Evolutionary conservation across 169 alveolate genomes (phyloP).

Genomic region (Babesia ovis): DNA sequence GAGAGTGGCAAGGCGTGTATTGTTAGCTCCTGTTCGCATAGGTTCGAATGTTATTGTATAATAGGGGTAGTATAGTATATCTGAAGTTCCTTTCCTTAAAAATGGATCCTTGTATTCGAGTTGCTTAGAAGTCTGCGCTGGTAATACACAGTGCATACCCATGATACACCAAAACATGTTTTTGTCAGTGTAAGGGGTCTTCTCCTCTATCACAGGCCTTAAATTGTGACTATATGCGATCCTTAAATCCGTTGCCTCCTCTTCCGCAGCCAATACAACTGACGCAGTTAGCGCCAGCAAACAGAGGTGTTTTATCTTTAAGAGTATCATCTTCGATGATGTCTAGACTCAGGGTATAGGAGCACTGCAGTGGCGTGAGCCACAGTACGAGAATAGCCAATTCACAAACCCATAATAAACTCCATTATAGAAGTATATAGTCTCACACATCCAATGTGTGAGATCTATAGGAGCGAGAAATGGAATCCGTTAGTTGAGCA

Average conservation of each 20-base stretch:
- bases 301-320: background rate
- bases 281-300: background rate
- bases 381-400: background rate
- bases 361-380: constrained; percentile 3
- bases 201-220: too few relatives aligned
- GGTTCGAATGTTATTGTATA: background rate
- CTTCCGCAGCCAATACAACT: background rate
- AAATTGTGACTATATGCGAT: too few relatives aligned
- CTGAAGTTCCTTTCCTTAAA: background rate
- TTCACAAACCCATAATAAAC: background rate
- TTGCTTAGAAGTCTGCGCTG: too few relatives aligned
- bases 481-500: background rate
- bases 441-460: constrained; percentile 16
- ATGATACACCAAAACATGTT: constrained; percentile 20
- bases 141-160: constrained; percentile 15
- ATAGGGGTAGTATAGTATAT: background rate
- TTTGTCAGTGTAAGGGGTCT: background rate
- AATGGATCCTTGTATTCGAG: background rate
- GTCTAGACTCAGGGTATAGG: background rate
- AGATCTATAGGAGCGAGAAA: background rate
- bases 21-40: background rate
- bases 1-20: background rate
- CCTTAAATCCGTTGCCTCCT: too few relatives aligned
- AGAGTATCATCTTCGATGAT: background rate
- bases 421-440: too few relatives aligned